Base-by-base conservation (phyloP, 192 early-diverging fungal genomes). In the Fimicolochytrium jonesii region DNA sequence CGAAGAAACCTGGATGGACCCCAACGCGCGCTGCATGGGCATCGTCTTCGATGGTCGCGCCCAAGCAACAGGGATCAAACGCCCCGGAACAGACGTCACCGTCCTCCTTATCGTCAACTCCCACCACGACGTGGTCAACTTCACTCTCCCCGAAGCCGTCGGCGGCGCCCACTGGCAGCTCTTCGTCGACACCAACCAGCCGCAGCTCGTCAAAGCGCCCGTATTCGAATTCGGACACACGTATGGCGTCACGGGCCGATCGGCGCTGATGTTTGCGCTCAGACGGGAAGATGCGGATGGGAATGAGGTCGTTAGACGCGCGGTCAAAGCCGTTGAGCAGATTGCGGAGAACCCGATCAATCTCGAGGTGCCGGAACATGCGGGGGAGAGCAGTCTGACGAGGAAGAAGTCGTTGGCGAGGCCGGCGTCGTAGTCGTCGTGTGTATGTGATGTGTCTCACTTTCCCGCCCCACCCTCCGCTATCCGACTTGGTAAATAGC, bases 101-200 rank as follows among this genome's bases (percentile, higher is more conserved):
- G 50, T 56, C 4, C 42, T 64, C 22, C 9, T 64, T 28, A 45
- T 64, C 18, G 23, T 64, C 26, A 64, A 64, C 50, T 52, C 62
- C 17, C 53, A 64, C 30, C 62, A 64, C 32, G 62, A 64, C 28
- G 43, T 64, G 13, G 62, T 64, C 17, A 23, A 25, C 18, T 64
- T 64, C 51, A 54, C 54, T 9, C 53, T 64, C 9, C 62, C 62
- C 25, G 17, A 18, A 17, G 53, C 62, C n/a, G 62, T 64, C 0
- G 62, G 62, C 7, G 62, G 62, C 6, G 53, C 33, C 11, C 39
- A 64, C 37, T 64, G 62, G 62, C 62, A 64, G 33, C 44, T 64
- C 10, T 64, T 64, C 31, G 62, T 64, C 6, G 62, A 64, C 41
- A 64, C 62, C 26, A 64, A 64, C 44, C 62, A 64, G 53, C 62